Base-by-base conservation (phyloP, 805 yeast genomes). In the Jamesozyma hellenica region DNA sequence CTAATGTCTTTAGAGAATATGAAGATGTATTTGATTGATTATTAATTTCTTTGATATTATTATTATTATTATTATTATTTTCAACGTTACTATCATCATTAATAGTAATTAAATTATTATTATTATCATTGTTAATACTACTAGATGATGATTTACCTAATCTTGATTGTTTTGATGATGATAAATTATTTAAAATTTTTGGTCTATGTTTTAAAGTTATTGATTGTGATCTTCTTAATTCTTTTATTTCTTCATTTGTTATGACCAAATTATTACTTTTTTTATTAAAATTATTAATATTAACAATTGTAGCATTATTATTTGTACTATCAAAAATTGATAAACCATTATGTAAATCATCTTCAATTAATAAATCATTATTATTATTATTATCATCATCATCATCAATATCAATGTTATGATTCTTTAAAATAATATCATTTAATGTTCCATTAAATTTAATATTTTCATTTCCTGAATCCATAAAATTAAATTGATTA, bases 301-400 rank as follows among this genome's bases (percentile, higher is more conserved):
- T 23, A 15, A 29, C 4, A 4, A 29, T 15, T 10, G 32, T 7
- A 2, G n/a, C 15, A 13, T 26, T 17, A 30, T 21, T 21, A 21
- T 21, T 21, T 21, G 23, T 21, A 21, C 8, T 21, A 21, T 21
- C 23, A 21, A 21, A 21, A 6, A 21, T 21, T 5, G 23, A 21
- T 21, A 21, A 21, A 5, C 23, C 23, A 21, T 21, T 21, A 21
- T 21, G 47, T 25, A 51, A 31, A 27, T 50, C 50, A 32, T 52
- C 57, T 23, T 48, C 55, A 14, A 40, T 49, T 15, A 51, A 39
- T 32, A 44, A 36, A 28, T 47, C 42, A 19, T 41, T 42, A 26
- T 45, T 44, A 4, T 46, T 46, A 17, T 27, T n/a, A 15, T 44
- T 44, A 8, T 44, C 44, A 14, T 48, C 52, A 13, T 37, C 43